Evolutionary conservation across 495 filamentous ascomycete genomes (phyloP), one percentile per base, ranked within the genome.

Genomic region (Margaritispora aquatica): DNA sequence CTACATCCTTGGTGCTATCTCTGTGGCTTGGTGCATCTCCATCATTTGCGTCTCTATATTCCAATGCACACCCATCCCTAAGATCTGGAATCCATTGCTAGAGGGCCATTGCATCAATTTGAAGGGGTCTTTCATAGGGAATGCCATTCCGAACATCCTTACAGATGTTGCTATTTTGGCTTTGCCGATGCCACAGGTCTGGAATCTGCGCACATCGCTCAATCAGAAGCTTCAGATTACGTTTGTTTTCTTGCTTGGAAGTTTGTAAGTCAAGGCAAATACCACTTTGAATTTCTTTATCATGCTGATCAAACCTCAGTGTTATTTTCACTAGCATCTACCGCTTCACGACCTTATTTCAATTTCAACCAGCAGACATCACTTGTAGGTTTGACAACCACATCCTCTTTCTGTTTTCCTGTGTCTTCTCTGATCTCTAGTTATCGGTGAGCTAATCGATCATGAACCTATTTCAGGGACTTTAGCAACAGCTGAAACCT

Each of bases 71-170:
- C 79, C 78, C 11, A 64, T 79, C 20, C 8, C 54, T 1, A 27
- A 24, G 11, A 53, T 55, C 26, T 75, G 73, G 73, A 59, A 70
- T 49, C 65, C 63, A 9, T 53, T 55, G 0, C 26, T 61, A 0
- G 1, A 58, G 21, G 69, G 64, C 0, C 62, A 70, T n/a, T 76
- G 73, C 57, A 60, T 68, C 15, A 67, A 73, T 41, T 53, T 66
- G 26, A 69, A 67, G 26, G 63, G 5, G 4, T 47, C 44, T 4
- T 47, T 47, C 44, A 69, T 77, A 8, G 71, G 68, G 0, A 69
- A 70, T 27, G 69, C 74, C 23, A 66, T 75, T 5, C 71, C 74
- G 10, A 79, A 80, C 36, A 74, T 79, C 22, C 47, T 71, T 0
- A 71, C 72, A 0, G 77, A 78, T 62, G 64, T 71, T 13, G 65